phyloP scores from a whole-genome alignment of 441 rosid species.

The Pelargonium fulgidum region DNA sequence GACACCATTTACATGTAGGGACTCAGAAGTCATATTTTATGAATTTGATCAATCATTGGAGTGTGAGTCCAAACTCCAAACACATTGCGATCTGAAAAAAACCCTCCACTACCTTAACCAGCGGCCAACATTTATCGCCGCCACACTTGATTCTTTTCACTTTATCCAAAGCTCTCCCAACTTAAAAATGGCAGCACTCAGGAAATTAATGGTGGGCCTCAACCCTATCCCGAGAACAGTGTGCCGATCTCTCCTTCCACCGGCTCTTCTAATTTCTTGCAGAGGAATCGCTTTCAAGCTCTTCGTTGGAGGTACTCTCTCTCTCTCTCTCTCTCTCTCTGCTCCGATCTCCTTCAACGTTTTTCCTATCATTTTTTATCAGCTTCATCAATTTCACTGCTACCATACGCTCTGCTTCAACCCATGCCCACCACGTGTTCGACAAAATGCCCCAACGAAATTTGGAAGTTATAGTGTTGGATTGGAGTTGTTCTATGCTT shows the following conservation, averaged over 20 bases:
- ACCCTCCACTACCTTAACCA: too few species aligned
- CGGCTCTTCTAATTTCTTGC: conserved; percentile 32
- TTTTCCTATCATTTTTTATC: not conserved
- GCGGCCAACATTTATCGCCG: too few species aligned
- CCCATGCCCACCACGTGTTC: not conserved
- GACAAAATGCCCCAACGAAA: not conserved
- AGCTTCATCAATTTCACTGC: not conserved
- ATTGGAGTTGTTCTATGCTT: not conserved
- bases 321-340: not conserved
- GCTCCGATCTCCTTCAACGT: not conserved
- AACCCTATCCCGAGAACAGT: not conserved
- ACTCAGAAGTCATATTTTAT: too few species aligned
- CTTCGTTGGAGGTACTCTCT: conserved; percentile 66
- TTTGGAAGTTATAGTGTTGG: not conserved
- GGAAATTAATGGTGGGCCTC: not conserved
- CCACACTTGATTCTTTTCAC: too few species aligned
- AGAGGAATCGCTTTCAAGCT: conserved; percentile 73
- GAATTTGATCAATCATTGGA: too few species aligned
- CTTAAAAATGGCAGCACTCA: not conserved
- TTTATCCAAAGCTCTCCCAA: not conserved
- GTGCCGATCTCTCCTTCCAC: conserved; percentile 27
- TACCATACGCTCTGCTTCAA: too few species aligned
- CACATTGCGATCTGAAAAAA: too few species aligned
- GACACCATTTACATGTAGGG: too few species aligned
- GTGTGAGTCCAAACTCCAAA: too few species aligned